phyloP scores from a whole-genome alignment of 2,329 filamentous ascomycete genomes.

The Botrytis byssoidea region DNA sequence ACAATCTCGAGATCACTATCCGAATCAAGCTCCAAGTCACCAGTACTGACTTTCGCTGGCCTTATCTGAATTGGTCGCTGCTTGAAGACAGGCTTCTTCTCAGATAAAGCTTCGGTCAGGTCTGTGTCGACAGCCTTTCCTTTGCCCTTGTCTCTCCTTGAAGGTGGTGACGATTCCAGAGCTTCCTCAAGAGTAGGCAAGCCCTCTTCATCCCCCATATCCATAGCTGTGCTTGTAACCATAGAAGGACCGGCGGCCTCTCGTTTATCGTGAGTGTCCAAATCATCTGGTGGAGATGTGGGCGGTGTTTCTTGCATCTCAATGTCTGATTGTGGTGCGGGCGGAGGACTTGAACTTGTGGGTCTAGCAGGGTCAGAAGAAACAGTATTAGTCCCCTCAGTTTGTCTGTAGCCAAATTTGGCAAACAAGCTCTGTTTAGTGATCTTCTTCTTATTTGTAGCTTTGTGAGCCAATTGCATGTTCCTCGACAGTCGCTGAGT shows the following conservation, averaged over 20 bases:
- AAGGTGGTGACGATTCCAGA: slow-evolving; percentile 26
- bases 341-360: slow-evolving; percentile 54
- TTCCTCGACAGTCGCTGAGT: slow-evolving; percentile 87
- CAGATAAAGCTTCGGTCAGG: slow-evolving; percentile 17
- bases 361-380: slow-evolving; percentile 41
- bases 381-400: slow-evolving; percentile 37
- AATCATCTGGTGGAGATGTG: slow-evolving; percentile 56
- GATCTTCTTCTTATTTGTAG: slow-evolving; percentile 88
- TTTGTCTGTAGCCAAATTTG: slow-evolving; percentile 70
- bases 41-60: slow-evolving; percentile 42
- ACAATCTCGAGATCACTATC: slow-evolving; percentile 48
- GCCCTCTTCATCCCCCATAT: slow-evolving; percentile 18
- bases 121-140: slow-evolving; percentile 49
- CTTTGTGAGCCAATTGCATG: slow-evolving; percentile 87
- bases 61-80: slow-evolving; percentile 42
- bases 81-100: slow-evolving; percentile 31
- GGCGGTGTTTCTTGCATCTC: slow-evolving; percentile 65
- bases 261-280: slow-evolving; percentile 35
- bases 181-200: slow-evolving; percentile 29
- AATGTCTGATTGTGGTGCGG: slow-evolving; percentile 47
- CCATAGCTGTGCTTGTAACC: background rate
- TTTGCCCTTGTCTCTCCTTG: slow-evolving; percentile 56
- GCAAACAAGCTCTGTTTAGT: slow-evolving; percentile 79
- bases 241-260: background rate
- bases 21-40: slow-evolving; percentile 43